Percentiles rank a stretch among this genome's conserved stretches.
phyloP scores from a whole-genome alignment of 2,329 filamentous ascomycete genomes.

The Penicillium sp. region DNA sequence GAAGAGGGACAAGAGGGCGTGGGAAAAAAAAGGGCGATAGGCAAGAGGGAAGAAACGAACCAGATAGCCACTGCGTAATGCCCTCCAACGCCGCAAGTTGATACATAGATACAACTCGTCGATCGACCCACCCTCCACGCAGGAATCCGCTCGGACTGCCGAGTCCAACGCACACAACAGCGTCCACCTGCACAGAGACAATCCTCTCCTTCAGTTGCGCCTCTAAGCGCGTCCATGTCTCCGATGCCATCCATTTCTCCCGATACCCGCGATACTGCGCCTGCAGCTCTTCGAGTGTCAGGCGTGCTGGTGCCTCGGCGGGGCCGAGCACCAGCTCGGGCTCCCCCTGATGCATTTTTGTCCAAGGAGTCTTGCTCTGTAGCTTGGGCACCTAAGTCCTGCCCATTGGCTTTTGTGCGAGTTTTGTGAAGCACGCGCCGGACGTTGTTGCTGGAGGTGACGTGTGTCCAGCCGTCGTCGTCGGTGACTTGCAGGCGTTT shows the following conservation, averaged over 20 bases:
- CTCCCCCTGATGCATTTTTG: neutral
- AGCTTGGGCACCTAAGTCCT: neutral
- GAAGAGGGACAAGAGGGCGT: neutral
- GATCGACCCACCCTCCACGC: constrained; percentile 48
- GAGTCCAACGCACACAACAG: constrained; percentile 46
- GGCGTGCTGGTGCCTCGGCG: constrained; percentile 41
- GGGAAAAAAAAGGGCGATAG: neutral
- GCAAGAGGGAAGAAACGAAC: constrained; percentile 17
- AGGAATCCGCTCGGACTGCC: constrained; percentile 49
- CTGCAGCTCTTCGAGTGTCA: constrained; percentile 39
- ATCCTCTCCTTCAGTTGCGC: constrained; percentile 13
- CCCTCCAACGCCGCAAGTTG: constrained; percentile 45
- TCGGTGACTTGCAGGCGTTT: constrained; percentile 46
- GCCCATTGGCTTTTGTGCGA: neutral
- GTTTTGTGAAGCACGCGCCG: constrained; percentile 30
- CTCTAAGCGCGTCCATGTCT: constrained; percentile 32
- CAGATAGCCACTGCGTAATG: constrained; percentile 33
- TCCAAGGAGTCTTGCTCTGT: neutral
- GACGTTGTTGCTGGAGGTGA: constrained; percentile 39
- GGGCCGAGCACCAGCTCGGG: constrained; percentile 29
- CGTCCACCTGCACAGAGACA: constrained; percentile 23
- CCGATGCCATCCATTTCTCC: constrained; percentile 36
- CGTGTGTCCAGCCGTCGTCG: constrained; percentile 50
- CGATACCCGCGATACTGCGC: constrained; percentile 35
- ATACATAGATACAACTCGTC: constrained; percentile 45